Evolutionary conservation across 441 rosid genomes (phyloP), one percentile per base, ranked within the genome.

Genomic region (Syzygium syzygioides): DNA sequence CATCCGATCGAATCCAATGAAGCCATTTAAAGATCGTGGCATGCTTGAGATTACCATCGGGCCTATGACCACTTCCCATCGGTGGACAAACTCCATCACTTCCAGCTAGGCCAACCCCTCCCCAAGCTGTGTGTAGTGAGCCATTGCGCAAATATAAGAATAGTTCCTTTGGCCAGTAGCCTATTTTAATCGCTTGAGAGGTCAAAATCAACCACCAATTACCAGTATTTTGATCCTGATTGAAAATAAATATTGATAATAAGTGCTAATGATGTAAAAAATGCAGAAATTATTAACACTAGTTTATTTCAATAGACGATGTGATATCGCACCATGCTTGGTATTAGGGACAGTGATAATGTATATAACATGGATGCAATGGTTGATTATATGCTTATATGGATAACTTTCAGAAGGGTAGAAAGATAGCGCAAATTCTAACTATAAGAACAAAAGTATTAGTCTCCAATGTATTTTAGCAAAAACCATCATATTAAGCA

Each of bases 61-160:
- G 91, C 26, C 3, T 17, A 17, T 90, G 79, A 17, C 89, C 89
- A 79, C 86, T 87, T 57, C 88, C 88, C 83, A 86, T 85, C 14
- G 91, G 88, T 30, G 68, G 89, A 45, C 23, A 68, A 26, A 53
- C 12, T 26, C 86, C 56, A 50, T 57, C 59, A 4, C 25, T 37
- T 48, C 56, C 84, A 2, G 55, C 23, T 6, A 5, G 2, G 6
- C 62, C 32, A 12, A 30, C 7, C 48, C 80, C 91, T 66, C 91
- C 91, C 89, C 87, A 89, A 12, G 87, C 87, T 6, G 19, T 52
- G 30, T 19, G 68, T 19, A 11, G 45, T 3, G 88, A 71, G 15
- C 86, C 89, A 37, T 79, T 53, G 41, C 28, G 45, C 30, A 88
- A 9, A n/a, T 76, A 2, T 15, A 62, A 55, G 5, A 90, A 20